Evolutionary conservation across 345 rosid species (phyloP).

Genomic region (Gossypium turneri): DNA sequence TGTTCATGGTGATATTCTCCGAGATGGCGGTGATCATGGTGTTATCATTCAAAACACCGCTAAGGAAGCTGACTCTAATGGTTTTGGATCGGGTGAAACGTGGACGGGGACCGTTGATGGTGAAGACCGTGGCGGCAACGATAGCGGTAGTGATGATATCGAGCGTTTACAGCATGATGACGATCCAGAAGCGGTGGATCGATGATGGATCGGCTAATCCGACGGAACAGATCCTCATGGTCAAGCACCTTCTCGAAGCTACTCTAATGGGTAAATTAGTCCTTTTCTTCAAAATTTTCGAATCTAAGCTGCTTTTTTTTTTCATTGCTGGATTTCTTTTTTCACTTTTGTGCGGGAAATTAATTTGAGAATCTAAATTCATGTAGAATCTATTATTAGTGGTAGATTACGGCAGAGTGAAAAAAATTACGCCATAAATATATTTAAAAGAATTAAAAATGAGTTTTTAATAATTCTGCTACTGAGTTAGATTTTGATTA

Average conservation of each 20-base stretch:
- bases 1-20: conserved; percentile 51
- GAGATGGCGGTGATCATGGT: conserved; percentile 59
- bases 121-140: conserved; percentile 75
- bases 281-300: background rate
- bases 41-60: conserved; percentile 70
- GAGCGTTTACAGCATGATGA: conserved; percentile 50
- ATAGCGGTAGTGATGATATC: conserved; percentile 50
- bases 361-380: background rate
- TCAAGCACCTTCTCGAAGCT: conserved; percentile 69
- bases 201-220: conserved; percentile 61
- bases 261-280: conserved; percentile 76
- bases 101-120: conserved; percentile 82
- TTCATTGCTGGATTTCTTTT: background rate
- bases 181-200: conserved; percentile 61
- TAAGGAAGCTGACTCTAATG: conserved; percentile 70
- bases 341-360: background rate
- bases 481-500: too few species aligned
- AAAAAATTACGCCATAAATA: too few species aligned
- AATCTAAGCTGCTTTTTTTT: background rate
- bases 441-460: too few species aligned
- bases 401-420: too few species aligned
- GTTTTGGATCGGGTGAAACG: conserved; percentile 73
- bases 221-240: conserved; percentile 85
- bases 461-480: too few species aligned
- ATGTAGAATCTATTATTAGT: background rate